These are phyloP conservation scores for Kodamaea nitidulidarum DNA, from an alignment of 805 yeast species.

Conservation along the genomic window DNA sequence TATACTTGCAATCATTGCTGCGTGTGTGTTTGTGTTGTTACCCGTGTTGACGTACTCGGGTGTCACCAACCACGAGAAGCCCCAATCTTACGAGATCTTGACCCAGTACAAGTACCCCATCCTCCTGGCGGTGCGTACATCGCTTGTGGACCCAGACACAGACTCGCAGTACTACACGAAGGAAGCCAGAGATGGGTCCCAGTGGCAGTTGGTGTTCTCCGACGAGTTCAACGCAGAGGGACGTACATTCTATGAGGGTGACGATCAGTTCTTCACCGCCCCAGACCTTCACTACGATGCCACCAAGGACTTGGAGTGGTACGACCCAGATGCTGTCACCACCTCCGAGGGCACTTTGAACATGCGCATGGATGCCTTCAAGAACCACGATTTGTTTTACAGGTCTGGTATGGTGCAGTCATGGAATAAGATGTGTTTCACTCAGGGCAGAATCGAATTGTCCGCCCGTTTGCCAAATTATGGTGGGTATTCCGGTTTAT, in stretches of 20 bases:
- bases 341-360: slow-evolving; percentile 70
- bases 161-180: slow-evolving; percentile 50
- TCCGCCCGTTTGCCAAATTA: slow-evolving; percentile 76
- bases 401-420: slow-evolving; percentile 89
- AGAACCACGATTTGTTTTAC: slow-evolving; percentile 74
- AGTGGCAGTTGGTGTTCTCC: slow-evolving; percentile 76
- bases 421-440: slow-evolving; percentile 89
- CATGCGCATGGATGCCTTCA: slow-evolving; percentile 74
- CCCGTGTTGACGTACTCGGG: slow-evolving; percentile 27
- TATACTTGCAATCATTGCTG: slow-evolving; percentile 15
- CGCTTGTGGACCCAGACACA: slow-evolving; percentile 70
- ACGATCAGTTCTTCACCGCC: slow-evolving; percentile 89
- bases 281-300: slow-evolving; percentile 82
- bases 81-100: slow-evolving; percentile 41
- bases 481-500: slow-evolving; percentile 75
- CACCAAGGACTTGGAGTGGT: slow-evolving; percentile 91
- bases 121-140: slow-evolving; percentile 55
- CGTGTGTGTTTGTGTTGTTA: slow-evolving; percentile 18
- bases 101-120: slow-evolving; percentile 56
- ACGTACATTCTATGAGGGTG: slow-evolving; percentile 83
- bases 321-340: slow-evolving; percentile 83
- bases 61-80: slow-evolving; percentile 15
- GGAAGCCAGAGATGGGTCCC: slow-evolving; percentile 54
- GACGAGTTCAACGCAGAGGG: slow-evolving; percentile 92
- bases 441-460: slow-evolving; percentile 76